Percentiles rank a stretch among this genome's conserved stretches.
Evolutionary conservation across 1,284 basidiomycete species (phyloP).

Genomic region (Rhodotorula sp.): DNA sequence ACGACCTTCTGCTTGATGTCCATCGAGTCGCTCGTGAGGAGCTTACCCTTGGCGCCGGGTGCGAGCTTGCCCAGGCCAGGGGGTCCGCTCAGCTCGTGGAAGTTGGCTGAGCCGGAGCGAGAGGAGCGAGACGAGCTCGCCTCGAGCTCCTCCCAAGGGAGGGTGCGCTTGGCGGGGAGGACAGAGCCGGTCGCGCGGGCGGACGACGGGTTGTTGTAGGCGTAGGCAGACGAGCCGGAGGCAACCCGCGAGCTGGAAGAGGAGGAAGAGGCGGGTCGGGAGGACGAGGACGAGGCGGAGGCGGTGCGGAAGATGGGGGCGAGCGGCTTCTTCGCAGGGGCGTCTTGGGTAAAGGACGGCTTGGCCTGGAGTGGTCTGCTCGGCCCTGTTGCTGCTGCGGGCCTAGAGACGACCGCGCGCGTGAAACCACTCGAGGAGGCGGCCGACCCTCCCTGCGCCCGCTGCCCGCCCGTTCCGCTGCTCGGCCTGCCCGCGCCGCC

Average conservation of each 20-base stretch:
- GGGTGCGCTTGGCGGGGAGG: conserved; percentile 27
- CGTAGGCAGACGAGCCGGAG: background rate
- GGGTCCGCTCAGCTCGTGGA: conserved; percentile 26
- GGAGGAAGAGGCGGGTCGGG: conserved; percentile 1
- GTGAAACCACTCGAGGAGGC: background rate
- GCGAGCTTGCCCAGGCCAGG: background rate
- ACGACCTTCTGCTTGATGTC: conserved; percentile 54
- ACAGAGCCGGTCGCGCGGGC: background rate
- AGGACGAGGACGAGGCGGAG: background rate
- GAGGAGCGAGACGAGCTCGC: background rate
- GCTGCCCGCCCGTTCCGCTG: background rate
- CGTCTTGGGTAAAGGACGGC: background rate
- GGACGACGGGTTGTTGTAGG: conserved; percentile 3
- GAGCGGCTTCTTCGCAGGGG: background rate
- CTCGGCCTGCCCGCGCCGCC: background rate
- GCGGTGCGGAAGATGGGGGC: conserved; percentile 17
- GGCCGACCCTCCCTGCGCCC: background rate
- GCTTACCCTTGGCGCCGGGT: conserved; percentile 9
- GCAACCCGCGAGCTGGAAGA: background rate
- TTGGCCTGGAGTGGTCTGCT: conserved; percentile 6
- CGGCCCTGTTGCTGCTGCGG: background rate
- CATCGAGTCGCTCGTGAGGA: conserved; percentile 37
- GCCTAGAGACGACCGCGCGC: background rate
- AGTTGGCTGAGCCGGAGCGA: conserved; percentile 9
- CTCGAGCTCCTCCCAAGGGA: conserved; percentile 38